Evolutionary conservation across 495 filamentous ascomycete species (phyloP), one percentile per base, ranked within the genome.

Genomic region (Paragyromitra xinjiangensis): DNA sequence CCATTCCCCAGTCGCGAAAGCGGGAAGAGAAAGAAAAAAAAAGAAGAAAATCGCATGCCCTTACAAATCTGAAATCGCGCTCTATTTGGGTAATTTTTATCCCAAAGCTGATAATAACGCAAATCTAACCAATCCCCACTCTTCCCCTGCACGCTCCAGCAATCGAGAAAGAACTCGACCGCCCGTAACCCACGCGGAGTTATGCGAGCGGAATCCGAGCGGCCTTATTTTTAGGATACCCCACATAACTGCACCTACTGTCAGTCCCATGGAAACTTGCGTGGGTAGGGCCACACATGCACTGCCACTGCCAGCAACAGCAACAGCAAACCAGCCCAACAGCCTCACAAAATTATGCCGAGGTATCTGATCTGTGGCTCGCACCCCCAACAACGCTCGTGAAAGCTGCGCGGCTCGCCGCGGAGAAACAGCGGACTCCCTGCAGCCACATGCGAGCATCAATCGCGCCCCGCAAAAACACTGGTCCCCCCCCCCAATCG

Each of bases 181-280:
- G 11, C 42, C 26, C 26, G 58, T 64, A 44, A 42, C 16, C 26
- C 9, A 71, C 22, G 42, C 64, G 51, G 63, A 67, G 39, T 74
- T 74, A 67, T 16, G 55, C 62, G 51, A 56, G 24, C 24, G 22
- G 40, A 59, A 22, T 42, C 50, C 12, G 16, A 24, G 48, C 34
- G 6, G n/a, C 51, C 29, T 34, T 73, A 77, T 77, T 76, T 76
- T 73, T 77, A 77, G 69, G 64, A 22, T 62, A 51, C 70, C 70
- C 70, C 70, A 66, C 70, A 64, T 53, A 68, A 51, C 50, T 53
- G 59, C 45, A 44, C 70, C 16, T 37, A 12, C 63, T 29, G 19
- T 9, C 44, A 48, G 11, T 48, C 11, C 44, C 44, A 48, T 16
- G 44, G 29, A 48, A 48, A 48, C 44, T 48, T 48, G 44, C 44